Base-by-base conservation (phyloP, 306 rosid genomes). In the Acacia confusa region DNA sequence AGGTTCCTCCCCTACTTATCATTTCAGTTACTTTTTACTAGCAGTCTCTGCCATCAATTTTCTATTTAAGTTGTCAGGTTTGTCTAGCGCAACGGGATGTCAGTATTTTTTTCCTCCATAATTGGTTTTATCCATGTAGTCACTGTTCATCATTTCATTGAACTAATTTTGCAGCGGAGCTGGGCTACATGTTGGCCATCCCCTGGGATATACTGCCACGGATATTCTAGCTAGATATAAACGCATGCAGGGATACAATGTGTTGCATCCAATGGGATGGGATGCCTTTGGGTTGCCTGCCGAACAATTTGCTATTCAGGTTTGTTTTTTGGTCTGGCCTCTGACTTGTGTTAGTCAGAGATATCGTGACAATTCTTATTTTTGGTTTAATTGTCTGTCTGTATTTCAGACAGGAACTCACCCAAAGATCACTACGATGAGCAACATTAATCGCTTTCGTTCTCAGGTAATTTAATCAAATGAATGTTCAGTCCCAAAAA, bases 271-370 rank as follows among this genome's bases (percentile, higher is more conserved):
- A 10, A 95, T 95, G 97, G 99, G 99, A 28, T 95, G 99, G 98
- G 98, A 93, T 87, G 98, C 99, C 75, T 95, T 95, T 85, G 99
- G 99, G 63, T 84, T 95, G 84, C 99, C 99, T n/a, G 99, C 97
- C 0, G 99, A 95, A 89, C 99, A 95, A 84, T 95, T 93, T 79
- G 99, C 98, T 20, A 93, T 95, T 53, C 89, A 95, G 95, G 98
- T 94, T 75, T 80, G 36, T 65, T 69, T 86, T 78, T 76, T 76
- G 72, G 65, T 78, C 66, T 85, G 11, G 48, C 14, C 13, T 25
- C 41, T 79, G 72, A 68, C 45, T 82, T 75, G 28, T 70, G 61
- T 15, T 28, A 25, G 60, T 79, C 60, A 72, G 19, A 47, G 58
- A 40, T 43, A 43, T 55, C 27, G n/a, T 15, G 14, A 32, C 40